Base-by-base conservation (phyloP, 169 alveolate species). In the Sarcocystis neurona region DNA sequence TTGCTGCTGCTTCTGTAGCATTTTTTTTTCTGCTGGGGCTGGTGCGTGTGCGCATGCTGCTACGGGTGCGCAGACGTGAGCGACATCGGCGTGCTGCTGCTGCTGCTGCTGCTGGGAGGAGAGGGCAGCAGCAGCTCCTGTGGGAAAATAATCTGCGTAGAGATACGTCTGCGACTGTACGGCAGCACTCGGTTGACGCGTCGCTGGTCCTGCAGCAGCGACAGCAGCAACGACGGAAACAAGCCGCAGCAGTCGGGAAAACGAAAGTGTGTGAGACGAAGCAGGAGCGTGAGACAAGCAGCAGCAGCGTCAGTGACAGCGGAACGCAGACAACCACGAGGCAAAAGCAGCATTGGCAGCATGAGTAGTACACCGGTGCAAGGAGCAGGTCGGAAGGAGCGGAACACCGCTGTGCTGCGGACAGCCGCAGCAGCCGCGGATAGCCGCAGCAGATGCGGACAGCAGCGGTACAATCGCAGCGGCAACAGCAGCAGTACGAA, bases 121-220 rank as follows among this genome's bases (percentile, higher is more conserved):
- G 75, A 15, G 43, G 6, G 75, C 43, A 30, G 32, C 75, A 63
- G 2, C 39, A 43, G 44, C 12, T 63, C 75, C 12, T n/a, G 75
- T 2, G 75, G 75, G 43, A 63, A 18, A 43, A 63, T 63, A 15
- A 63, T n/a, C 46, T 63, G 44, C 34, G 32, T 41, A 20, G 32
- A 18, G 75, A 63, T 18, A 4, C 75, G 39, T 10, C 75, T 37
- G 3, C 75, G 39, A 12, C 32, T 41, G 75, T 63, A 63, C n/a
- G 75, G 75, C 75, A 63, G 41, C 46, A 63, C 43, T 37, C 75
- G 75, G 20, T 15, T n/a, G 43, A 63, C 75, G 12, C 46, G 75
- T 20, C 75, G 1, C 32, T 41, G 75, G 43, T 63, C 75, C 75
- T 63, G 75, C 10, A n/a, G 8, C 20, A 50, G 8, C 41, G 75